Base-by-base conservation (phyloP, 495 filamentous ascomycete species). In the Hyaloscypha finlandica region DNA sequence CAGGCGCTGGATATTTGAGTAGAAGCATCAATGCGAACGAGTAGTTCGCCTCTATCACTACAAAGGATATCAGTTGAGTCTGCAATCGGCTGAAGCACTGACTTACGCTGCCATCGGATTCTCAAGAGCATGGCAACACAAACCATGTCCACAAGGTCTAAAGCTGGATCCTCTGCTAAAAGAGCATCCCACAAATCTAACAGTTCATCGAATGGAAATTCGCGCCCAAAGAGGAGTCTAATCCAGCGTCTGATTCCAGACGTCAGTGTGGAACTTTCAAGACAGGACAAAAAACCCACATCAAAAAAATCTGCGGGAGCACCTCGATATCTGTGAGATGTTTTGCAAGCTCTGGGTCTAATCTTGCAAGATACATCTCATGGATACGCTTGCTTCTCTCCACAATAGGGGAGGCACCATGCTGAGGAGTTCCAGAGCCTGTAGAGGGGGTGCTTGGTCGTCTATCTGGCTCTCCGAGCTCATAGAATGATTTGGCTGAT, bases 241-340 rank as follows among this genome's bases (percentile, higher is more conserved):
- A 98, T 90, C 95, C 95, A 99, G 57, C 95, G 92, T 69, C 92
- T 96, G 65, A 39, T 31, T 6, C 25, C 9, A 39, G 30, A 8
- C 56, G 6, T 60, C 42, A 63, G 56, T 20, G 59, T 33, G n/a
- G 32, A 29, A 6, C 20, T 19, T 67, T 8, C 63, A n/a, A 25
- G 35, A 1, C 30, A 48, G 16, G 39, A n/a, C 65, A 11, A 8
- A n/a, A 8, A 9, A 79, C 87, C 79, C 76, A 94, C 90, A 97
- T 96, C 37, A 99, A 78, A 74, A 98, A 99, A 55, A 99, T 90
- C 69, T 99, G 95, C 3, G 95, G 96, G n/a, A 98, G 77, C 67
- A 99, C 88, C 59, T 97, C 94, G 45, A 97, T 88, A 57, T 87
- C 85, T 62, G 87, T 89, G 31, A 99, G 80, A 74, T 97, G 94